Conservation (phyloP, 2,329 filamentous ascomycete species). For the Canariomyces notabilis region DNA sequence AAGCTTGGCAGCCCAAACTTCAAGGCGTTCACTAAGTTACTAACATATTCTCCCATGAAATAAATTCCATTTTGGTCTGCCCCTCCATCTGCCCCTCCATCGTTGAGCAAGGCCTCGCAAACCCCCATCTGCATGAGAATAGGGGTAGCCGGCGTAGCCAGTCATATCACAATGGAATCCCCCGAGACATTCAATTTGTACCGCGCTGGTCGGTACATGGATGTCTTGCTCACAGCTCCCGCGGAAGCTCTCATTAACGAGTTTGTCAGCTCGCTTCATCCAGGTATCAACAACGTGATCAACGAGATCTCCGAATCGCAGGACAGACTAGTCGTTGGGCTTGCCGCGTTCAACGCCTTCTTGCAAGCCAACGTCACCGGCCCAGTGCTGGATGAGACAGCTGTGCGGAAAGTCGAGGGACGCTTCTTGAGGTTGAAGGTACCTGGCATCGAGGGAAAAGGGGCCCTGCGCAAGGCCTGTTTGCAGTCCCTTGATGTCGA, state of each 20-base stretch:
- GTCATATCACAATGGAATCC: constrained; percentile 1
- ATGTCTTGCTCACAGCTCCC: constrained; percentile 19
- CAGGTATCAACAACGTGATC: background rate
- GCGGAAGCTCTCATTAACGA: constrained; percentile 18
- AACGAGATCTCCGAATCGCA: background rate
- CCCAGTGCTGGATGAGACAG: constrained; percentile 56
- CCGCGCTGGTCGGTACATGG: constrained; percentile 21
- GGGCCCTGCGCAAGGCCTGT: constrained; percentile 49
- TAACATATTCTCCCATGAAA: too few species aligned
- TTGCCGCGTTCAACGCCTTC: constrained; percentile 71
- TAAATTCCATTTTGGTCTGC: too few species aligned
- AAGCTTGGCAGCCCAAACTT: too few species aligned
- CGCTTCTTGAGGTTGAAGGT: constrained; percentile 29
- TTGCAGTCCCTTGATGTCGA: constrained; percentile 70
- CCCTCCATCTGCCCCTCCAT: too few species aligned
- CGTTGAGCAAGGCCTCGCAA: too few species aligned
- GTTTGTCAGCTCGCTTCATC: constrained; percentile 12
- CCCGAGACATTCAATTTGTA: constrained; percentile 9
- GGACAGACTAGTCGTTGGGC: constrained; percentile 47
- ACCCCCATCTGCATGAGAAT: too few species aligned
- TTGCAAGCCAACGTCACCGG: constrained; percentile 85
- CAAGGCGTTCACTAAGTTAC: too few species aligned
- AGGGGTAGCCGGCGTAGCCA: too few species aligned
- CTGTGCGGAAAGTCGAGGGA: constrained; percentile 28
- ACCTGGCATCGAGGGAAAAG: background rate